A percentile compares a stretch with the other conserved stretches of the same genome.
These are phyloP conservation scores for Wickerhamiella azymoides DNA, from an alignment of 805 yeast genomes.

Conservation along the genomic window DNA sequence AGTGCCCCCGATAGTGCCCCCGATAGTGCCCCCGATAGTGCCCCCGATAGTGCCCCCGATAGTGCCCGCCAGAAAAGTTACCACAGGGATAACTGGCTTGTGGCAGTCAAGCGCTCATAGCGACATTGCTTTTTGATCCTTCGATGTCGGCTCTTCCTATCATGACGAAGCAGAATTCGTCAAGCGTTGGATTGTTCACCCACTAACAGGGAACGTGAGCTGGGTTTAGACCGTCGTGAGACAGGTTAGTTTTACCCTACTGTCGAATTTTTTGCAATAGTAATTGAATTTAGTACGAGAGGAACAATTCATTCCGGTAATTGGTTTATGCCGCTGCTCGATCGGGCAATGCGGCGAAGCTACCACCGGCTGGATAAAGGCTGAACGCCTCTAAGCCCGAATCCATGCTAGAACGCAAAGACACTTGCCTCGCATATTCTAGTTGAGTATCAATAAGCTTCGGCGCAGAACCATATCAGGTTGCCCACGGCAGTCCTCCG, in stretches of 20 bases:
- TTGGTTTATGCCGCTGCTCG: conserved; percentile 36
- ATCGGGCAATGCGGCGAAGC: conserved; percentile 36
- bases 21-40: too few species aligned
- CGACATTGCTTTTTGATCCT: conserved; percentile 36
- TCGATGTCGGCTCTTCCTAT: conserved; percentile 39
- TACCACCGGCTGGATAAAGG: conserved; percentile 33
- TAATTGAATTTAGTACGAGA: conserved; percentile 25
- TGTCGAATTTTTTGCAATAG: conserved; percentile 21
- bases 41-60: too few species aligned
- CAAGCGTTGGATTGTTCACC: conserved; percentile 36
- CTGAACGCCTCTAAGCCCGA: conserved; percentile 39
- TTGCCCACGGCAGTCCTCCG: conserved; percentile 28
- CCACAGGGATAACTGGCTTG: conserved; percentile 35
- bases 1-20: too few species aligned
- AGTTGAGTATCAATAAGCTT: conserved; percentile 32
- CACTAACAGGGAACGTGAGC: conserved; percentile 36
- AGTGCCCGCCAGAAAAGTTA: conserved; percentile 33
- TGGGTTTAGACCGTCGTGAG: conserved; percentile 34
- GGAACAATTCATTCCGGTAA: conserved; percentile 36
- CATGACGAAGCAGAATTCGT: conserved; percentile 38
- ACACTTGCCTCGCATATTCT: conserved; percentile 30
- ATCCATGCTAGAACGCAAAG: conserved; percentile 40
- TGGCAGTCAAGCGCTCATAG: conserved; percentile 37
- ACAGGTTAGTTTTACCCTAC: conserved; percentile 35
- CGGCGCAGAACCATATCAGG: conserved; percentile 34